phyloP scores from a whole-genome alignment of 1,284 basidiomycete species.

The Xerocomus nothofagi region DNA sequence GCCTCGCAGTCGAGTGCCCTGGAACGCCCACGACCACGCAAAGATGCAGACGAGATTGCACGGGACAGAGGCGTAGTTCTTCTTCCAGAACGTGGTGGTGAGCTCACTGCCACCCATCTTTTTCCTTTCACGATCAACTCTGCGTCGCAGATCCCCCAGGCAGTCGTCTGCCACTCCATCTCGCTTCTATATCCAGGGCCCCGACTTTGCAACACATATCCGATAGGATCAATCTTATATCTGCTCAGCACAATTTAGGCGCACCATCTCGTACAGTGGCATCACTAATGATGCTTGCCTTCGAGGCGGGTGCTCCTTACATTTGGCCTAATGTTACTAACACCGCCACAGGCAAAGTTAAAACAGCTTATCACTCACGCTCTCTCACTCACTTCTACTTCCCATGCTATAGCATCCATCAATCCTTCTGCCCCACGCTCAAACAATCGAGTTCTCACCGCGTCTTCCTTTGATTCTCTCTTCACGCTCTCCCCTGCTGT shows the following conservation, averaged over 20 bases:
- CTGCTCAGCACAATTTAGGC: slow-evolving; percentile 69
- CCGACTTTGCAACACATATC: slow-evolving; percentile 75
- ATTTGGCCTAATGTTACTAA: slow-evolving; percentile 3
- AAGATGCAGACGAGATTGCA: slow-evolving; percentile 63
- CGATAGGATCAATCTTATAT: slow-evolving; percentile 77
- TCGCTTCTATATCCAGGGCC: slow-evolving; percentile 66
- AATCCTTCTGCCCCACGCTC: slow-evolving; percentile 54
- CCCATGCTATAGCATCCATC: slow-evolving; percentile 74
- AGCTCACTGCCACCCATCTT: slow-evolving; percentile 14
- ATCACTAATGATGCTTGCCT: slow-evolving; percentile 70
- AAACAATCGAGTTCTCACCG: slow-evolving; percentile 55
- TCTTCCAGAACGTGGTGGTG: slow-evolving; percentile 64
- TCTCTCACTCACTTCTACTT: slow-evolving; percentile 70
- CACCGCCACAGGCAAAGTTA: slow-evolving; percentile 59
- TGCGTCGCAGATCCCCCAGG: slow-evolving; percentile 59
- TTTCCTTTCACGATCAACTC: background rate
- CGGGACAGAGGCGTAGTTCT: slow-evolving; percentile 67
- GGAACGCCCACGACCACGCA: slow-evolving; percentile 44
- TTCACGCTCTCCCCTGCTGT: slow-evolving; percentile 77
- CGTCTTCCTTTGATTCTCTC: slow-evolving; percentile 70
- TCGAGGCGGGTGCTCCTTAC: slow-evolving; percentile 50
- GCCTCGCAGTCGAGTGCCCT: slow-evolving; percentile 42
- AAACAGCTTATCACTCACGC: slow-evolving; percentile 81
- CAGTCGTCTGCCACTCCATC: slow-evolving; percentile 64
- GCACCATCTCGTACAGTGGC: slow-evolving; percentile 62